These are phyloP conservation scores for Prosopis cineraria DNA, from an alignment of 306 rosid genomes.

Conservation along the genomic window DNA sequence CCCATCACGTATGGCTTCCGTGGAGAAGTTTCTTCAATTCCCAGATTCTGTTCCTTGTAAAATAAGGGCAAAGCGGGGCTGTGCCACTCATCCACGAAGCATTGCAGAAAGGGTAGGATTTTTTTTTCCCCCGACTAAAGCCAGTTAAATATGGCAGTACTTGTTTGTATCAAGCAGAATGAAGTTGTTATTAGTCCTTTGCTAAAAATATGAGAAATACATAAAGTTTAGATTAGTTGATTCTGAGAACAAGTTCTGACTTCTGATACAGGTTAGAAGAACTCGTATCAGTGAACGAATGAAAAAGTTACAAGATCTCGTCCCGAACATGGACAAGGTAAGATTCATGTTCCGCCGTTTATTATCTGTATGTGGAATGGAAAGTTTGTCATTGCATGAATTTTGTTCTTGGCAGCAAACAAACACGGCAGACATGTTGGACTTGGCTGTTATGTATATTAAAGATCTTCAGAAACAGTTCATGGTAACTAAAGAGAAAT, in stretches of 20 bases:
- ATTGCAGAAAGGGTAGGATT: slow-evolving; percentile 86
- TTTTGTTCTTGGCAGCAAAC: slow-evolving; percentile 72
- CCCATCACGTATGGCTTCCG: slow-evolving; percentile 56
- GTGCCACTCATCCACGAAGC: slow-evolving; percentile 98
- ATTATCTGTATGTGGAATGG: slow-evolving; percentile 11
- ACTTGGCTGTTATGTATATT: slow-evolving; percentile 88
- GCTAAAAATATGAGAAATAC: not conserved
- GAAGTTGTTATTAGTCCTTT: not conserved
- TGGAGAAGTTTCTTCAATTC: slow-evolving; percentile 78
- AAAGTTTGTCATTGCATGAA: slow-evolving; percentile 19
- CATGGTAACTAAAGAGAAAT: slow-evolving; percentile 51
- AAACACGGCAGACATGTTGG: slow-evolving; percentile 98
- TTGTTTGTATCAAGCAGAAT: not conserved
- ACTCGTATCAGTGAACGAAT: slow-evolving; percentile 93
- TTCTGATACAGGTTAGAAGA: slow-evolving; percentile 76
- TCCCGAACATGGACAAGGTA: slow-evolving; percentile 98
- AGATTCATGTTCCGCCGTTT: not conserved
- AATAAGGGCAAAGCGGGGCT: slow-evolving; percentile 93
- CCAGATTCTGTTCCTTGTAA: slow-evolving; percentile 93
- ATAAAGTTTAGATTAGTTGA: slow-evolving; percentile 21
- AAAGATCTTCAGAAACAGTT: slow-evolving; percentile 92
- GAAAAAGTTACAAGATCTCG: slow-evolving; percentile 94
- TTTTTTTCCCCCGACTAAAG: not conserved
- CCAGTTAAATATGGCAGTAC: not conserved
- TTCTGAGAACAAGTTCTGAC: not conserved